Evolutionary conservation across 202 grass and related monocot species (phyloP).

Genomic region (Sporobolus alterniflorus): DNA sequence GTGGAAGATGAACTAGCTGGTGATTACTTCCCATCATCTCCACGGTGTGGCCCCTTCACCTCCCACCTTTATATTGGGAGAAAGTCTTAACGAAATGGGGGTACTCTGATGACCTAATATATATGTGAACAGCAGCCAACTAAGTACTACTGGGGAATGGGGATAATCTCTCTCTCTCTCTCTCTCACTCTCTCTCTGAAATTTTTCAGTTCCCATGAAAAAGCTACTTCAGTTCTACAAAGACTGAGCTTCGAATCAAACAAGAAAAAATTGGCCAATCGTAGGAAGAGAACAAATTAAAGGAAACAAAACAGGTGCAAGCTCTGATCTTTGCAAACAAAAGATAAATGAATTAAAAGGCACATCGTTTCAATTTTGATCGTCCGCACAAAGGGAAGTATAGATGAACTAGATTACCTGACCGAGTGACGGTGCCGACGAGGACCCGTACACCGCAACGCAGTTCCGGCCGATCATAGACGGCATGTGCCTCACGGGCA

Average conservation of each 20-base stretch:
- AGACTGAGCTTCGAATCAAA: slow-evolving; percentile 19
- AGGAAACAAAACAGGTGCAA: slow-evolving; percentile 4
- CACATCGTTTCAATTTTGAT: background rate
- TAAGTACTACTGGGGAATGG: background rate
- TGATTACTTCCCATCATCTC: background rate
- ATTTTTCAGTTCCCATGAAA: slow-evolving; percentile 31
- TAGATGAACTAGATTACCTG: slow-evolving; percentile 61
- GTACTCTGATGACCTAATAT: slow-evolving; percentile 55
- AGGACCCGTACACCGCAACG: slow-evolving; percentile 68
- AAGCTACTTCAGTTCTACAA: slow-evolving; percentile 6
- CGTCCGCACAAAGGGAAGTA: background rate
- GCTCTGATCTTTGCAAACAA: slow-evolving; percentile 3
- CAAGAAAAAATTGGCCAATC: background rate
- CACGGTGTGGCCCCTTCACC: background rate
- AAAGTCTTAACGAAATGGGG: slow-evolving; percentile 32
- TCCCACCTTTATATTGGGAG: slow-evolving; percentile 31
- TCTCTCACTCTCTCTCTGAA: background rate
- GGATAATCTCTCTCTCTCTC: background rate
- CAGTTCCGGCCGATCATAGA: slow-evolving; percentile 86
- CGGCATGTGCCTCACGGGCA: slow-evolving; percentile 76
- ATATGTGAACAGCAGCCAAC: slow-evolving; percentile 49
- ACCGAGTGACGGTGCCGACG: slow-evolving; percentile 80
- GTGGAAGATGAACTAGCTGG: slow-evolving; percentile 27
- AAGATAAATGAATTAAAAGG: background rate
- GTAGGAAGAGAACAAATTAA: background rate